Base-by-base conservation (phyloP, 2,329 filamentous ascomycete species). In the Fusarium multiceps region DNA sequence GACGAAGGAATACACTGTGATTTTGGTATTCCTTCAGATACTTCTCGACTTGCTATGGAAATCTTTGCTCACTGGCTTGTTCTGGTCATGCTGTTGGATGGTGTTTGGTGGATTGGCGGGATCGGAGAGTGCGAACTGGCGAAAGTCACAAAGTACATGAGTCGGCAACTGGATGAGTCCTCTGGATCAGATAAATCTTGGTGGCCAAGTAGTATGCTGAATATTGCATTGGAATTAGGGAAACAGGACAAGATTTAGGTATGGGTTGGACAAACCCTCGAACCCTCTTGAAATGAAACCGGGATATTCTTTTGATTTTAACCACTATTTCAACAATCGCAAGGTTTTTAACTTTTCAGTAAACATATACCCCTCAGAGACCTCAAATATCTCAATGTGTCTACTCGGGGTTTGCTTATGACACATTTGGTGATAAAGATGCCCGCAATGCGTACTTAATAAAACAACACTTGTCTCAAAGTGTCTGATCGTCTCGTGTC, bases 21-120 rank as follows among this genome's bases (percentile, higher is more conserved):
- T 2, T 21, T 4, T 4, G 32, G 42, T 13, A 11, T 42, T 6
- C 25, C 45, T 2, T 72, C 59, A 14, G 34, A 69, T 1, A 62
- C 59, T 3, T 59, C 72, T 10, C 64, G 71, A 21, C 72, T 80
- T 5, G 79, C 79, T 2, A 62, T 81, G 47, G 77, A 82, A 11
- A 80, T 81, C 3, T 80, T 81, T 53, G 74, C 79, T 0, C 80
- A 82, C 43, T 82, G 80, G 80, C 75, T 81, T 7, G 79, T 81
- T 7, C 50, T 81, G 3, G 73, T 80, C 1, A 73, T 80, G 63
- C 21, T 81, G n/a, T 48, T 82, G 5, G 80, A 82, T 55, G 76
- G 77, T 1, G 79, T 81, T 3, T 82, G 80, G 80, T 82, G 80
- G 80, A 80, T 82, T 43, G 78, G 79, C 0, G 76, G 73, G 0